Percentiles rank a stretch among this genome's conserved stretches.
Conservation (phyloP, 345 rosid genomes). For the Acer yangbiense region DNA sequence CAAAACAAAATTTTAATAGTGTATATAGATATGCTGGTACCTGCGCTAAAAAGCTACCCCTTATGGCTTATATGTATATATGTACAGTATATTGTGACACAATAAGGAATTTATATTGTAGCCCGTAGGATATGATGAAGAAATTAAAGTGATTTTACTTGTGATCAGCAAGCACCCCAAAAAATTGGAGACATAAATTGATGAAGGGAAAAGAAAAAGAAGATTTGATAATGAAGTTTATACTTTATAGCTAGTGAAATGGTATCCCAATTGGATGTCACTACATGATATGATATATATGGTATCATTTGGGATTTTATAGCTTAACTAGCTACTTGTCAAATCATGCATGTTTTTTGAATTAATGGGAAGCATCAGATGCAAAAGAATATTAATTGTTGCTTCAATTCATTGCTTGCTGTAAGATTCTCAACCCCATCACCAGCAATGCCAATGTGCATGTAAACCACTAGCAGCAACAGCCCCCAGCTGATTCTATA, state of each 20-base stretch:
- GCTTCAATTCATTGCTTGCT: slow-evolving; percentile 7
- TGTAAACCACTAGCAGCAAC: slow-evolving; percentile 19
- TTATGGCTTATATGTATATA: too few relatives aligned
- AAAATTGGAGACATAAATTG: not conserved
- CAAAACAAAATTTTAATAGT: too few relatives aligned
- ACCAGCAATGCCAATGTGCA: not conserved
- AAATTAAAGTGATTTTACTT: not conserved
- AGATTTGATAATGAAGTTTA: not conserved
- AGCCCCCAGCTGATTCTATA: slow-evolving; percentile 31
- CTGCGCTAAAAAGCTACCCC: too few relatives aligned
- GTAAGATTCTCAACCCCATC: slow-evolving; percentile 17
- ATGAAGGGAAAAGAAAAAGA: not conserved
- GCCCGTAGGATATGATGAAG: too few relatives aligned
- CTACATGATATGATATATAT: not conserved
- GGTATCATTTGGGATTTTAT: not conserved
- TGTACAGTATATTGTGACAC: too few relatives aligned
- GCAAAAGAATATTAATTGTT: slow-evolving; percentile 9
- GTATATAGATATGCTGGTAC: too few relatives aligned
- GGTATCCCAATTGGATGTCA: slow-evolving; percentile 14
- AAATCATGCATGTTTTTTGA: not conserved
- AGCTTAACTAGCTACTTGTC: not conserved
- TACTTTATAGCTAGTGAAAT: not conserved
- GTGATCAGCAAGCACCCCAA: not conserved
- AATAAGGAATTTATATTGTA: too few relatives aligned
- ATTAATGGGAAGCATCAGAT: slow-evolving; percentile 27